A percentile compares a stretch with the other conserved stretches of the same genome.
Evolutionary conservation across 768 basidiomycete genomes (phyloP).

Genomic region (Lentinula edodes): DNA sequence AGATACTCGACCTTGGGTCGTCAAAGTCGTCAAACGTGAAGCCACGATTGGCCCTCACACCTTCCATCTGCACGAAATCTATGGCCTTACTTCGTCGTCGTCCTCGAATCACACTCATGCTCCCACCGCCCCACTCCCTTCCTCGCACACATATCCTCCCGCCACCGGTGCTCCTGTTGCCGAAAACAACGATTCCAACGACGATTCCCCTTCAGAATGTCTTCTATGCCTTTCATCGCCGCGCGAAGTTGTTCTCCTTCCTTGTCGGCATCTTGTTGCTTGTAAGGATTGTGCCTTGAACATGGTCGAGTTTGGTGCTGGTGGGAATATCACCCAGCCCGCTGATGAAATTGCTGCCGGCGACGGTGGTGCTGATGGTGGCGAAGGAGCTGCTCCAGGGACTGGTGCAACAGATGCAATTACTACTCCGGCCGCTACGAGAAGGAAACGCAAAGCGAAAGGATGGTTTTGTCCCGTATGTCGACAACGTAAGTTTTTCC

Average conservation of each 20-base stretch:
- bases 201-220: slow-evolving; percentile 82
- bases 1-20: slow-evolving; percentile 79
- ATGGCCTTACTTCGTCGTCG: slow-evolving; percentile 69
- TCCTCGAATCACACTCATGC: slow-evolving; percentile 23
- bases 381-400: slow-evolving; percentile 15
- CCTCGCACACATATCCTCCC: slow-evolving; percentile 45
- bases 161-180: slow-evolving; percentile 17
- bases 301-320: slow-evolving; percentile 97
- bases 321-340: slow-evolving; percentile 72
- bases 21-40: slow-evolving; percentile 89
- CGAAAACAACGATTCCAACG: slow-evolving; percentile 19
- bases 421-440: slow-evolving; percentile 15
- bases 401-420: background rate
- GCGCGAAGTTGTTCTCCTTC: slow-evolving; percentile 87
- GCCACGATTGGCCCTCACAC: slow-evolving; percentile 91
- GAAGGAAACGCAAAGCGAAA: slow-evolving; percentile 89
- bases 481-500: slow-evolving; percentile 73
- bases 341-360: slow-evolving; percentile 29
- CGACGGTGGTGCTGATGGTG: slow-evolving; percentile 18
- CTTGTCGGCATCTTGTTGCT: slow-evolving; percentile 91
- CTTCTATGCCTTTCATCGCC: slow-evolving; percentile 86
- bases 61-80: slow-evolving; percentile 95
- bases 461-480: slow-evolving; percentile 98
- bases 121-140: slow-evolving; percentile 32
- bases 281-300: slow-evolving; percentile 94